Conservation (phyloP, 2,329 filamentous ascomycete genomes). For the Colletotrichum orchidophilum region DNA sequence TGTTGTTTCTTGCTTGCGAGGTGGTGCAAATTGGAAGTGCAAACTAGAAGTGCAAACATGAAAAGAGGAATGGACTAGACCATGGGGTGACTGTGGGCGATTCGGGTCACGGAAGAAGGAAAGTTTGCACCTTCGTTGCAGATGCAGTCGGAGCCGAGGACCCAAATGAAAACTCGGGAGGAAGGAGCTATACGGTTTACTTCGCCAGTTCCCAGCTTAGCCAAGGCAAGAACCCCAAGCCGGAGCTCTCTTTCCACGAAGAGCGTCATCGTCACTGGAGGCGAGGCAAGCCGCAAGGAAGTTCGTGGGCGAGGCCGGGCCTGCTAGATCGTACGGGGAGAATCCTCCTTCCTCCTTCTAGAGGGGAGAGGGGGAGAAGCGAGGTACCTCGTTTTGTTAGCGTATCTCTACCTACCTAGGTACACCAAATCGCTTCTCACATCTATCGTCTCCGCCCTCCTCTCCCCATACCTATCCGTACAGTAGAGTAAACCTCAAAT, state of each 20-base stretch:
- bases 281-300: too few relatives aligned
- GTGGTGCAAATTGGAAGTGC: neutral
- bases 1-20: neutral
- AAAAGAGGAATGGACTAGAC: neutral
- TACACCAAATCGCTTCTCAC: neutral
- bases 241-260: slow-evolving; percentile 3
- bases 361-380: neutral
- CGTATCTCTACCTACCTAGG: neutral
- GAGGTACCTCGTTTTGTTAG: neutral
- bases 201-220: neutral
- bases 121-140: neutral
- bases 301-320: slow-evolving; percentile 10
- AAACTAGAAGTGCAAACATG: neutral
- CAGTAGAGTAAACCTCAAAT: neutral
- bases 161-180: neutral
- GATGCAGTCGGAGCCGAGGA: neutral
- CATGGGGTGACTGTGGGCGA: neutral
- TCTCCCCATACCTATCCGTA: too few relatives aligned
- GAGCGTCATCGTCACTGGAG: slow-evolving; percentile 25
- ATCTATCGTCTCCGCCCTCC: too few relatives aligned
- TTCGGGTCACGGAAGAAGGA: neutral
- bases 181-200: neutral
- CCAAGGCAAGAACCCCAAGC: slow-evolving; percentile 1
- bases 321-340: slow-evolving; percentile 4
- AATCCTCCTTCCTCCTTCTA: neutral